Percentiles rank a stretch among this genome's conserved stretches.
Evolutionary conservation across 2,329 filamentous ascomycete genomes (phyloP).

Genomic region (Geoglossum cookeanum): DNA sequence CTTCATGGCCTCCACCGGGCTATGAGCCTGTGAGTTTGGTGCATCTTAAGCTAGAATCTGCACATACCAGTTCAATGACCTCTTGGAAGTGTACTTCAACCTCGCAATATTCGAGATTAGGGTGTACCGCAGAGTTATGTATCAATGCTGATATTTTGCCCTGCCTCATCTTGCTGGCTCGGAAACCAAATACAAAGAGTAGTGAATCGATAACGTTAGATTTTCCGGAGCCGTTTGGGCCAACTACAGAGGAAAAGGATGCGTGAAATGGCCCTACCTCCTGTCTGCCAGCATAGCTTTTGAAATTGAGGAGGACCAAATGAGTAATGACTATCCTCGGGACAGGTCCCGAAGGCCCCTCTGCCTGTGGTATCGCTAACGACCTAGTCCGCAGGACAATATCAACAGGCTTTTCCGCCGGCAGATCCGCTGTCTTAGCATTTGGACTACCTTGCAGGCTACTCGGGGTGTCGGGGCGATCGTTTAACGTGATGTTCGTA

Average conservation of each 20-base stretch:
- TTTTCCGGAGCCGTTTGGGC: constrained; percentile 93
- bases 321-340: constrained; percentile 84
- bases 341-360: constrained; percentile 60
- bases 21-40: constrained; percentile 17
- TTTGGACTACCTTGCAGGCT: constrained; percentile 22
- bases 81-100: constrained; percentile 95
- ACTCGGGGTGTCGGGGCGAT: constrained; percentile 27
- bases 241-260: constrained; percentile 94
- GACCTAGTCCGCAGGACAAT: constrained; percentile 77
- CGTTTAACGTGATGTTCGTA: constrained; percentile 47
- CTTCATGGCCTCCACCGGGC: constrained; percentile 53
- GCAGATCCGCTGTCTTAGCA: constrained; percentile 43
- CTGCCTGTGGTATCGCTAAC: constrained; percentile 39
- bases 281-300: constrained; percentile 91
- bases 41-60: constrained; percentile 4
- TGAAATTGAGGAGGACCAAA: constrained; percentile 88
- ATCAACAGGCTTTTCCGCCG: constrained; percentile 79
- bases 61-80: constrained; percentile 59
- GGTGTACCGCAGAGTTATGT: constrained; percentile 80
- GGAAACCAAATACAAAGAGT: constrained; percentile 96
- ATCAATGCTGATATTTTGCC: constrained; percentile 96
- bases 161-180: constrained; percentile 97
- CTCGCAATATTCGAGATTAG: constrained; percentile 77
- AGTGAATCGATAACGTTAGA: constrained; percentile 98
- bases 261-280: constrained; percentile 92